A percentile compares a stretch with the other conserved stretches of the same genome.
Conservation (phyloP, 768 basidiomycete genomes). For the Kwoniella botswanensis region DNA sequence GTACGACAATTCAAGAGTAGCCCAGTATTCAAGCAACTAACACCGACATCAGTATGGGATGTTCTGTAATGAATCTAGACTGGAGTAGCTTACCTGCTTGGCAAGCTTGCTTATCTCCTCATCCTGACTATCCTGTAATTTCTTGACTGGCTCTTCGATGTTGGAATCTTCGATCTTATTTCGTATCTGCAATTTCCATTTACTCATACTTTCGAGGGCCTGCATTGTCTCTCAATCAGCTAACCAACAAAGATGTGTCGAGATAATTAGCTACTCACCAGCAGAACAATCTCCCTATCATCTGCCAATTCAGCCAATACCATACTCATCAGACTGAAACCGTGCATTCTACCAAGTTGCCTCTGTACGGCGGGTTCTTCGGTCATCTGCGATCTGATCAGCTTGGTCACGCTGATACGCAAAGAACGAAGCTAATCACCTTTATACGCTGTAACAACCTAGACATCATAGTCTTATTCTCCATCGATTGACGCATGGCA, state of each 20-base stretch:
- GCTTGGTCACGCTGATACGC: not conserved
- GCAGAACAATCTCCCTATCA: slow-evolving; percentile 72
- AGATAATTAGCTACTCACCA: slow-evolving; percentile 63
- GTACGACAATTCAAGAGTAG: slow-evolving; percentile 63
- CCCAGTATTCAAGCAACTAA: slow-evolving; percentile 82
- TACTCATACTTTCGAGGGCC: slow-evolving; percentile 58
- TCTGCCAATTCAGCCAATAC: slow-evolving; percentile 75
- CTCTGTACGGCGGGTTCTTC: slow-evolving; percentile 76
- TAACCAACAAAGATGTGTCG: not conserved
- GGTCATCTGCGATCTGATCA: slow-evolving; percentile 69
- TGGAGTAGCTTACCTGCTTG: slow-evolving; percentile 63
- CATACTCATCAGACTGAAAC: slow-evolving; percentile 88
- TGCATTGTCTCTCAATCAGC: slow-evolving; percentile 29
- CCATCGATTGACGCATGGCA: slow-evolving; percentile 80
- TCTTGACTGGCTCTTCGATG: slow-evolving; percentile 70
- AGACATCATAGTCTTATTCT: slow-evolving; percentile 76
- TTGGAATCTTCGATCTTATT: slow-evolving; percentile 91
- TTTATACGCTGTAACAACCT: slow-evolving; percentile 85
- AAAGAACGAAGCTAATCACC: slow-evolving; percentile 59
- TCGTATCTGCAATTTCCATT: slow-evolving; percentile 79
- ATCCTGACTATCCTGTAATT: slow-evolving; percentile 65
- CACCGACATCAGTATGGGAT: not conserved
- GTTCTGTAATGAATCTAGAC: not conserved
- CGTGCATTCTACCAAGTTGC: slow-evolving; percentile 86
- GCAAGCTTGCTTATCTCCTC: slow-evolving; percentile 67